phyloP scores from a whole-genome alignment of 163 green algal species.

The Chlorella variabilis region DNA sequence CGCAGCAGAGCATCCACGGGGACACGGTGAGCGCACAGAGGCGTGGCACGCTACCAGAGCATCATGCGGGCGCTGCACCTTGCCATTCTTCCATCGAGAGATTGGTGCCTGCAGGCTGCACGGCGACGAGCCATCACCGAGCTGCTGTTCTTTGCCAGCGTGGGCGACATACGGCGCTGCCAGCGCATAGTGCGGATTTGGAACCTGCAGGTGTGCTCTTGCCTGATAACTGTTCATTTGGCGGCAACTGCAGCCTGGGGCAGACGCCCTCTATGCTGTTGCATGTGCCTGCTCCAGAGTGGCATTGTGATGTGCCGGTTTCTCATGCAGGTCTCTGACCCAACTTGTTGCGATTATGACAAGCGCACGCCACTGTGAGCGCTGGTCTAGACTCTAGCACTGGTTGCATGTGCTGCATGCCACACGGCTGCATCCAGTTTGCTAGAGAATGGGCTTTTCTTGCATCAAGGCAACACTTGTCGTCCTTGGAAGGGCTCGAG shows the following conservation, averaged over 20 bases:
- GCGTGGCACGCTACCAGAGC: neutral
- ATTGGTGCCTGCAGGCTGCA: constrained; percentile 75
- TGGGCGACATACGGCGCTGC: constrained; percentile 81
- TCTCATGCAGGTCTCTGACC: constrained; percentile 49
- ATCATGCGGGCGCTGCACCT: neutral
- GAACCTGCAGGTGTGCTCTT: constrained; percentile 70
- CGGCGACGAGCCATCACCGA: constrained; percentile 82
- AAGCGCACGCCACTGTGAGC: constrained; percentile 68
- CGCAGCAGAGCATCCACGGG: constrained; percentile 2
- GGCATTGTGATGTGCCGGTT: neutral
- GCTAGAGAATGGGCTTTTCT: no score
- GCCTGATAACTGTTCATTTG: no score
- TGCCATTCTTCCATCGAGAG: neutral
- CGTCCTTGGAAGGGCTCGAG: no score
- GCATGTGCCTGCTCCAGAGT: no score
- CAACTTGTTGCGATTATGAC: constrained; percentile 71
- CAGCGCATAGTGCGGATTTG: constrained; percentile 79
- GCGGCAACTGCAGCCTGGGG: no score
- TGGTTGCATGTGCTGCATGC: no score
- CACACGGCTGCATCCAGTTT: neutral
- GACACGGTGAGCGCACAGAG: constrained; percentile 13
- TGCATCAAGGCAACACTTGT: no score
- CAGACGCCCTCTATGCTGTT: no score
- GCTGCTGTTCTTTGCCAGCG: constrained; percentile 90
- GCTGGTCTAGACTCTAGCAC: no score